These are phyloP conservation scores for Pseudogymnoascus sp. DNA, from an alignment of 2,329 filamentous ascomycete genomes.

Conservation along the genomic window DNA sequence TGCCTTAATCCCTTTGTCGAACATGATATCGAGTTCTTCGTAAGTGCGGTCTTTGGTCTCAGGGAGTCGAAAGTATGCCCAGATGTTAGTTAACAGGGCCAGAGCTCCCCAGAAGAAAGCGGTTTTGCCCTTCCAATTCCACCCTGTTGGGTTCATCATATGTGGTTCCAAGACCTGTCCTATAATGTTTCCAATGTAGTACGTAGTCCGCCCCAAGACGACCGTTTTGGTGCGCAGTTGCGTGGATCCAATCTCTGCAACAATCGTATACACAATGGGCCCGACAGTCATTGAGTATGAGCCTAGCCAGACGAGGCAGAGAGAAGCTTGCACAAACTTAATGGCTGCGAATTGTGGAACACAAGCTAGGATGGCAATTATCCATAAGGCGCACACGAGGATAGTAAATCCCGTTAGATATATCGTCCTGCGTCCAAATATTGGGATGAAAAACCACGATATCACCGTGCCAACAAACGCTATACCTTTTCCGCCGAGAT, in stretches of 20 bases:
- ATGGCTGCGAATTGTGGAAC: conserved; percentile 38
- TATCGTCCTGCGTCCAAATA: conserved; percentile 44
- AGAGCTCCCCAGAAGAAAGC: conserved; percentile 38
- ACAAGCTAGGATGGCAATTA: conserved; percentile 41
- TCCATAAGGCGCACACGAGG: conserved; percentile 39
- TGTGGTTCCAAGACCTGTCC: conserved; percentile 28
- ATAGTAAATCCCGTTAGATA: conserved; percentile 39
- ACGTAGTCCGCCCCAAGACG: conserved; percentile 34
- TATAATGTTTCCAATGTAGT: conserved; percentile 29
- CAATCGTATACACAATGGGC: conserved; percentile 35
- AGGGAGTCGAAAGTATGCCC: conserved; percentile 46
- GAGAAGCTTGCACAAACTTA: conserved; percentile 24
- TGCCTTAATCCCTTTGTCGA: conserved; percentile 64
- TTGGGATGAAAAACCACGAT: conserved; percentile 42
- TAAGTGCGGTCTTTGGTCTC: conserved; percentile 53
- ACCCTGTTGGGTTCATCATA: conserved; percentile 30
- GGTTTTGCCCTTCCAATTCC: conserved; percentile 34
- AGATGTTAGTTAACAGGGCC: conserved; percentile 35
- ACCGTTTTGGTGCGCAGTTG: conserved; percentile 35
- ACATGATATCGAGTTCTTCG: conserved; percentile 76
- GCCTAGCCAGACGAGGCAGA: conserved; percentile 26
- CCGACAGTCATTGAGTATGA: conserved; percentile 35
- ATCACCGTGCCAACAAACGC: conserved; percentile 44
- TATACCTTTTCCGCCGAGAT: conserved; percentile 40
- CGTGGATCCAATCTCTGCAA: conserved; percentile 34